Conservation (phyloP, 345 rosid genomes). For the Salix udensis region DNA sequence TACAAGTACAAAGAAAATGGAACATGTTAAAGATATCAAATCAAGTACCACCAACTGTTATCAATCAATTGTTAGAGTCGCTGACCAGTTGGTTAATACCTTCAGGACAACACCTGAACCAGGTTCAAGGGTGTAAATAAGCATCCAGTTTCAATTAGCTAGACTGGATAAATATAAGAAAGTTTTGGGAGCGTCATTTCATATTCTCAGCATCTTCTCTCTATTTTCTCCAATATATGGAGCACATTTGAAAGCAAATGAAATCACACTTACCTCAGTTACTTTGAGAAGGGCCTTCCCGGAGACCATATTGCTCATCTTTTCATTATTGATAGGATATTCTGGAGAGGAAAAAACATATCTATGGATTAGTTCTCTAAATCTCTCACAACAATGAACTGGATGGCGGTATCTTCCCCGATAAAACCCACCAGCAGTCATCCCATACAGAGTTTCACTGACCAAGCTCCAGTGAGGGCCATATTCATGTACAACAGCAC, state of each 20-base stretch:
- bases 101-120: background rate
- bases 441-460: conserved; percentile 72
- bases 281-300: conserved; percentile 93
- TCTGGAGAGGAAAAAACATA: conserved; percentile 68
- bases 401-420: conserved; percentile 95
- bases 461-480: conserved; percentile 88
- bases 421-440: conserved; percentile 92
- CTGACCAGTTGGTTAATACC: background rate
- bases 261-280: conserved; percentile 66
- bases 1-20: background rate
- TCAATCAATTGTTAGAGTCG: background rate
- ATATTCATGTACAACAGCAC: conserved; percentile 99
- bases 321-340: conserved; percentile 53
- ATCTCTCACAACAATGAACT: conserved; percentile 91
- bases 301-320: conserved; percentile 55
- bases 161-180: background rate
- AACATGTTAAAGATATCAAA: background rate
- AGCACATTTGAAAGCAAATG: background rate
- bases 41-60: background rate
- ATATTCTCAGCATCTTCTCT: background rate
- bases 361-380: conserved; percentile 76
- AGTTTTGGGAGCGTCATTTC: background rate
- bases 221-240: background rate
- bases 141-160: background rate
- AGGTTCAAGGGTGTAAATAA: background rate